Percentiles rank a stretch among this genome's conserved stretches.
Evolutionary conservation across 768 basidiomycete species (phyloP).

Genomic region (Polyporus arcularius): DNA sequence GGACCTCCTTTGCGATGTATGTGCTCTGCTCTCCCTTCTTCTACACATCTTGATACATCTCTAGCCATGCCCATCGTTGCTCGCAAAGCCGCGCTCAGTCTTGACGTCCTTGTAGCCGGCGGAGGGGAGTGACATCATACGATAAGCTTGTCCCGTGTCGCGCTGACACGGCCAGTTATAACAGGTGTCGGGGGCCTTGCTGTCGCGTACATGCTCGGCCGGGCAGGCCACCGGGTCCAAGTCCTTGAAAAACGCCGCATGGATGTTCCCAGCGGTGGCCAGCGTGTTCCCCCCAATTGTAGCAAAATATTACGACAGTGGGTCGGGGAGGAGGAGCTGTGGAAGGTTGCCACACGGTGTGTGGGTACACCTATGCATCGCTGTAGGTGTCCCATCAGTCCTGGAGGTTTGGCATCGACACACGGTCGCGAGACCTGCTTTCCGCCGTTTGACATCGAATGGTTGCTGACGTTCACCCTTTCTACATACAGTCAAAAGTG

Average conservation of each 20-base stretch:
- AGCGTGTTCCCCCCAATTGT: conserved; percentile 59
- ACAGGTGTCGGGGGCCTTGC: conserved; percentile 56
- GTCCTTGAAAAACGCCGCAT: conserved; percentile 52
- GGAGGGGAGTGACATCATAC: conserved; percentile 35
- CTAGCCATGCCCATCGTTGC: conserved; percentile 23
- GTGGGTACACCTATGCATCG: conserved; percentile 36
- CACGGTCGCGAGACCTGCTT: background rate
- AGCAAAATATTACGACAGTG: conserved; percentile 56
- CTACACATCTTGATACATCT: background rate
- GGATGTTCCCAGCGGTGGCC: conserved; percentile 37
- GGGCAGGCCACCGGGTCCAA: conserved; percentile 60
- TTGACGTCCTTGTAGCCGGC: conserved; percentile 52
- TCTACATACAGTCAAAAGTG: conserved; percentile 39
- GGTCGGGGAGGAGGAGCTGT: conserved; percentile 50
- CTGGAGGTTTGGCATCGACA: conserved; percentile 5
- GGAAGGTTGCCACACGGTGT: conserved; percentile 37
- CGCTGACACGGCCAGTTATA: background rate
- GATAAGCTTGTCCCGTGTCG: background rate
- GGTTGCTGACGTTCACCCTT: background rate
- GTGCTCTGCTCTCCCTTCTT: too few species aligned
- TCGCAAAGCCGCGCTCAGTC: conserved; percentile 29
- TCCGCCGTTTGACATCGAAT: background rate
- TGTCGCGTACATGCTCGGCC: conserved; percentile 53
- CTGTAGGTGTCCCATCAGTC: conserved; percentile 36
- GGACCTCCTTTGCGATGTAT: too few species aligned